Base-by-base conservation (phyloP, 2,329 filamentous ascomycete genomes). In the Botrytis pseudocinerea region DNA sequence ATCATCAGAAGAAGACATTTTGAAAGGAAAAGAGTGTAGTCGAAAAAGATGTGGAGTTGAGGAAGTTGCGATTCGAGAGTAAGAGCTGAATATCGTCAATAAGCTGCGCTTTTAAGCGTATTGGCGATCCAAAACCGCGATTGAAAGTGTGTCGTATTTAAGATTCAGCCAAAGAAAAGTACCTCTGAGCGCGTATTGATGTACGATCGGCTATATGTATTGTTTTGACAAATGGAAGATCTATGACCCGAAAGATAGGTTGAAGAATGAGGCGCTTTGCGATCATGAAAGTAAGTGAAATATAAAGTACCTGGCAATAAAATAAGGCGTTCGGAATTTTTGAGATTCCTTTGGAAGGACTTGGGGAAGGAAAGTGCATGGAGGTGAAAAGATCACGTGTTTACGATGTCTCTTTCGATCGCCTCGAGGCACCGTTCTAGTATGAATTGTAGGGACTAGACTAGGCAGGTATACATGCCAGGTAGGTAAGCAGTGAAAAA, bases 1-100 rank as follows among this genome's bases (percentile, higher is more conserved):
- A 81, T 97, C 94, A 80, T 95, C 93, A 44, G 93, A 96, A 71
- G 84, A 87, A 80, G 83, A 83, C 87, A 89, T 89, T 75, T 77
- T 85, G 70, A 75, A 76, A 69, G 69, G 69, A 62, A 77, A 32
- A 74, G 32, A 72, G 74, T 38, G 38, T 71, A 20, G 70, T 76
- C 76, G 77, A 73, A 70, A 71, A 65, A 69, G 70, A 70, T 65
- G 72, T 73, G 72, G 71, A 73, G 74, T 62, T 51, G 44, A 71
- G 70, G 70, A 40, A 71, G 71, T 76, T 69, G 73, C 46, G 69
- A 68, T 71, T 59, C 74, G 76, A 73, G 74, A 75, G 68, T 73
- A 73, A 76, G 77, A 79, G 74, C 77, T 80, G 78, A 78, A 69
- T 62, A 75, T 70, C 74, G 78, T 80, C 76, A 80, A 76, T 77